Evolutionary conservation across 305 asterid species (phyloP).

Genomic region (Solanum chacoense): DNA sequence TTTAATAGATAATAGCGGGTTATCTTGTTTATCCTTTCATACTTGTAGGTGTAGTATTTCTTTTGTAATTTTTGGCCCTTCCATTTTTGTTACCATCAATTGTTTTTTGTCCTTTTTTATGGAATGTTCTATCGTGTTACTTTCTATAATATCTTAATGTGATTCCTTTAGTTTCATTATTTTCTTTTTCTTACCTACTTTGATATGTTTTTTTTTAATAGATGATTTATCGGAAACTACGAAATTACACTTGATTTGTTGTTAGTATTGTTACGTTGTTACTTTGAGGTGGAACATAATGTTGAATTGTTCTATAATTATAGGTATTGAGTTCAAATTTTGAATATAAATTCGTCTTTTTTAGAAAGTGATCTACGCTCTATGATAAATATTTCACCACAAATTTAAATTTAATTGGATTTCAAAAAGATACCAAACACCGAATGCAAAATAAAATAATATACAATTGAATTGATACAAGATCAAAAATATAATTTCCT

Average conservation of each 20-base stretch:
- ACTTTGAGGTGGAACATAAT: not conserved
- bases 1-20: not conserved
- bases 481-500: not conserved
- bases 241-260: not conserved
- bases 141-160: not conserved
- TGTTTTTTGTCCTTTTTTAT: not conserved
- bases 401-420: not conserved
- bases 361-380: not conserved
- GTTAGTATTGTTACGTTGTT: not conserved
- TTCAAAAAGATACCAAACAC: not conserved
- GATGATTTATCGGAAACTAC: not conserved
- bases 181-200: not conserved
- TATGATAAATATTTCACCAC: not conserved
- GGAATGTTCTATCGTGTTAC: not conserved
- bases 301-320: not conserved
- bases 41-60: not conserved
- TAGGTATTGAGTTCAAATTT: fast-evolving
- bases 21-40: not conserved
- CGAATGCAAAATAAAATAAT: not conserved
- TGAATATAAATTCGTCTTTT: not conserved
- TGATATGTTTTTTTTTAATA: not conserved
- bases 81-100: not conserved
- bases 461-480: not conserved
- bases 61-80: not conserved
- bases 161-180: not conserved